Conservation (phyloP, 164 flowering plant genomes). For the Cinnamomum chago region DNA sequence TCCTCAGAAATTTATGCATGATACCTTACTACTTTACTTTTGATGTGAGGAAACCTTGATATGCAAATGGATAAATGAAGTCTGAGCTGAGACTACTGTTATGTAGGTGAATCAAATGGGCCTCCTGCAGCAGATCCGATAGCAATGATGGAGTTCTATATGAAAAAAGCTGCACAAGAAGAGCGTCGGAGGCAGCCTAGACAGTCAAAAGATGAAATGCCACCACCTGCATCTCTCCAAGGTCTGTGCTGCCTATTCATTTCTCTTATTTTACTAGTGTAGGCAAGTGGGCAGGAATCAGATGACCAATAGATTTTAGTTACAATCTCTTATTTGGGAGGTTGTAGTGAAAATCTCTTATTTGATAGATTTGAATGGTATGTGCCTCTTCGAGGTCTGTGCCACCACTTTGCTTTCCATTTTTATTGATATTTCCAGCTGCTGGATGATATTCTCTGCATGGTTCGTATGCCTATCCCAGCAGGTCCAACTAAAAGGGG, state of each 20-base stretch:
- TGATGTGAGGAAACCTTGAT: not conserved
- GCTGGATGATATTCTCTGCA: not conserved
- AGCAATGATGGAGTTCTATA: slow-evolving; percentile 96
- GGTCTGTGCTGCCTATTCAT: slow-evolving; percentile 30
- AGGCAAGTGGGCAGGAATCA: not conserved
- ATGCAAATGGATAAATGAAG: not conserved
- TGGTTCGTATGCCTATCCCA: not conserved
- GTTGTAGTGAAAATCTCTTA: too few relatives aligned
- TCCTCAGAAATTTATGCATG: not conserved
- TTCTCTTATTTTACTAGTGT: not conserved
- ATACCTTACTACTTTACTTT: not conserved
- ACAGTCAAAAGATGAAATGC: slow-evolving; percentile 95
- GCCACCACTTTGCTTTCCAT: not conserved
- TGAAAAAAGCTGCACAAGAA: slow-evolving; percentile 95
- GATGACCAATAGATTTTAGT: not conserved
- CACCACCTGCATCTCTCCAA: slow-evolving; percentile 95
- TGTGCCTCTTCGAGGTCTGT: too few relatives aligned
- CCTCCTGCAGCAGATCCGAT: slow-evolving; percentile 64
- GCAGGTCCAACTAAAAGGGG: slow-evolving; percentile 56
- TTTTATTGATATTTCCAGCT: not conserved
- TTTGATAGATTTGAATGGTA: too few relatives aligned
- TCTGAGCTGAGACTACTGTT: not conserved
- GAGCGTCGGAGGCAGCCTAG: slow-evolving; percentile 70
- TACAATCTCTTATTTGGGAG: not conserved
- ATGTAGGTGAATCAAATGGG: slow-evolving; percentile 46